A percentile compares a stretch with the other conserved stretches of the same genome.
These are phyloP conservation scores for Plasmodium berghei DNA, from an alignment of 169 alveolate genomes.

Conservation along the genomic window DNA sequence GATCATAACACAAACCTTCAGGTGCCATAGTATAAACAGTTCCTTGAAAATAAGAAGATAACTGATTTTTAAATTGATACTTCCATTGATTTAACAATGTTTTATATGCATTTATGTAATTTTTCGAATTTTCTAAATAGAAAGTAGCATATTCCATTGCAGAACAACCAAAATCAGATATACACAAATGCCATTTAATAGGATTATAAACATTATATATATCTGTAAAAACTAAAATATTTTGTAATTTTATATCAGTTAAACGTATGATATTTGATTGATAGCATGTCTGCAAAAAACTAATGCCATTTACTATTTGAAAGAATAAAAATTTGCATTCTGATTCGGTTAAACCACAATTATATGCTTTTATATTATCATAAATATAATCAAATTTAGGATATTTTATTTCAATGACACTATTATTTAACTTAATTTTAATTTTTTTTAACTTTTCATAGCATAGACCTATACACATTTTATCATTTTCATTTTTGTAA, in stretches of 20 bases:
- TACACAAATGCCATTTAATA: constrained; percentile 81
- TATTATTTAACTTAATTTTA: constrained; percentile 54
- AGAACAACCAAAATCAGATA: constrained; percentile 87
- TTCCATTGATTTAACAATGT: constrained; percentile 51
- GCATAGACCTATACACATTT: constrained; percentile 54
- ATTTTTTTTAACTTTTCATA: constrained; percentile 67
- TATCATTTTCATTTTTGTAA: constrained; percentile 23
- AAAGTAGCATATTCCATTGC: constrained; percentile 76
- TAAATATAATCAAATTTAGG: constrained; percentile 48
- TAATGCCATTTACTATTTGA: constrained; percentile 82
- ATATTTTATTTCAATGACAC: constrained; percentile 24
- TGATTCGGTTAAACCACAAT: constrained; percentile 80
- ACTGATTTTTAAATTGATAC: constrained; percentile 52
- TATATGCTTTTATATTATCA: constrained; percentile 64
- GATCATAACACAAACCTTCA: constrained; percentile 70
- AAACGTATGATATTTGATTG: constrained; percentile 85
- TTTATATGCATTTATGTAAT: constrained; percentile 19
- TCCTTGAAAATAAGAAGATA: constrained; percentile 67
- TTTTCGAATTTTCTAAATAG: constrained; percentile 58
- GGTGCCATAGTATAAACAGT: constrained; percentile 77
- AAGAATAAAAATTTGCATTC: constrained; percentile 83
- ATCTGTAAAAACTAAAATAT: constrained; percentile 81
- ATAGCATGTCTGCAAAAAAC: constrained; percentile 84
- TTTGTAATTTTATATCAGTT: constrained; percentile 83
- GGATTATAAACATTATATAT: constrained; percentile 80